Evolutionary conservation across 768 basidiomycete species (phyloP), one percentile per base, ranked within the genome.

Genomic region (Trametes elegans): DNA sequence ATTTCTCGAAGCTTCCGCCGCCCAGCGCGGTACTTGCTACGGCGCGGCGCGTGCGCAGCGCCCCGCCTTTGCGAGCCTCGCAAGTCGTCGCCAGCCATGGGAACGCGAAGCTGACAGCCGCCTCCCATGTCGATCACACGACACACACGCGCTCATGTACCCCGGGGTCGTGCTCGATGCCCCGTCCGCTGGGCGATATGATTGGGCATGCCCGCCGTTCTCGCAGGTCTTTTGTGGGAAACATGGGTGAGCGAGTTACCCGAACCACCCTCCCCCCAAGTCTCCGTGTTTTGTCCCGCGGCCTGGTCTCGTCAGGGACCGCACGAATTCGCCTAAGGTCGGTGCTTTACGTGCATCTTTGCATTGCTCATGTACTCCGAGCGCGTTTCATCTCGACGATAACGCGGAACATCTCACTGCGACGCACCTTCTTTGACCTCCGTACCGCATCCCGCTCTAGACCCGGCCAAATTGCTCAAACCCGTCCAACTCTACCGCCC

Each of bases 71-170:
- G 34, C 34, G 21, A 32, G 19, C 42, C 51, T 38, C 41, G 42
- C 48, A 36, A 50, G 28, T 21, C 27, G 24, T 35, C 29, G 51
- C 42, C 51, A 40, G 16, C 50, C 53, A 53, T 59, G 57, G 48
- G 57, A 53, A 59, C 42, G 28, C 42, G 36, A 34, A 39, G 16
- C 34, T 54, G 57, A 49, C 57, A 59, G 57, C 57, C 57, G 57
- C 57, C 57, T 52, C 57, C 31, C 19, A 19, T 31, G 40, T 23
- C 29, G 34, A 59, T 59, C 57, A 59, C 57, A 54, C 52, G 57
- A 53, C 52, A 38, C n/a, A 35, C 57, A 59, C 57, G 57, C 52
- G 57, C 27, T n/a, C 21, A 32, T 19, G 35, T 28, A 44, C 19
- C 19, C 48, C 32, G 19, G 31, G 32, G 47, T 49, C 57, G 57